Conservation (phyloP, 2,329 filamentous ascomycete genomes). For the Fusarium protoensiforme region DNA sequence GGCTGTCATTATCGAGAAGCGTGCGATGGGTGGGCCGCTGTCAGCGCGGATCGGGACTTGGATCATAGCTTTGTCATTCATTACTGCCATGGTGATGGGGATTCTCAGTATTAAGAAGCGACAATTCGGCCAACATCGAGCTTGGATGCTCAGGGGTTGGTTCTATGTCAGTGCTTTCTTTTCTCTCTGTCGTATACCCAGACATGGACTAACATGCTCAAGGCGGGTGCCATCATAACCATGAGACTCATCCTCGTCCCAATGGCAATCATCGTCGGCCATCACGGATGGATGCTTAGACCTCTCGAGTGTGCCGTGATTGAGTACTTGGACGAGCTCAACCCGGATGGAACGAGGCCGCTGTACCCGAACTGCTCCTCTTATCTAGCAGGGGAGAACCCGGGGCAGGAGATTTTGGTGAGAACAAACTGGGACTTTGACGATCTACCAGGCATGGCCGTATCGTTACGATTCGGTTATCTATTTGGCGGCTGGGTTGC, state of each 20-base stretch:
- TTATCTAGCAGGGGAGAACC: conserved; percentile 6
- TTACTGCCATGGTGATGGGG: background rate
- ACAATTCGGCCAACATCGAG: conserved; percentile 1
- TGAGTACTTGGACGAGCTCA: conserved; percentile 8
- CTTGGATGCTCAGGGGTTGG: conserved; percentile 25
- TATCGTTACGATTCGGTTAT: conserved; percentile 3
- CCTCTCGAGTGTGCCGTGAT: conserved; percentile 8
- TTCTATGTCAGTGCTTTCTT: background rate
- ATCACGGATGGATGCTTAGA: background rate
- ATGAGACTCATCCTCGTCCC: conserved; percentile 16
- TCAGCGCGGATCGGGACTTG: background rate
- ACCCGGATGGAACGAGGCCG: background rate
- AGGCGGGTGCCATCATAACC: conserved; percentile 20
- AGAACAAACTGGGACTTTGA: conserved; percentile 14
- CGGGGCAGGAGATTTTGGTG: conserved; percentile 1
- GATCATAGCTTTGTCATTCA: background rate
- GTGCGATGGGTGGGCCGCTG: conserved; percentile 7
- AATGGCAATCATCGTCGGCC: background rate
- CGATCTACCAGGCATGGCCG: conserved; percentile 10
- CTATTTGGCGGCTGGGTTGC: conserved; percentile 2
- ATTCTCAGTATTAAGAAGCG: conserved; percentile 1
- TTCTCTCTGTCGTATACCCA: fast-evolving
- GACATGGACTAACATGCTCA: background rate
- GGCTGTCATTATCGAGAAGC: conserved; percentile 3
- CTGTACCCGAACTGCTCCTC: background rate